These are phyloP conservation scores for Colletotrichum orchidophilum DNA, from an alignment of 2,329 filamentous ascomycete species.

Conservation along the genomic window DNA sequence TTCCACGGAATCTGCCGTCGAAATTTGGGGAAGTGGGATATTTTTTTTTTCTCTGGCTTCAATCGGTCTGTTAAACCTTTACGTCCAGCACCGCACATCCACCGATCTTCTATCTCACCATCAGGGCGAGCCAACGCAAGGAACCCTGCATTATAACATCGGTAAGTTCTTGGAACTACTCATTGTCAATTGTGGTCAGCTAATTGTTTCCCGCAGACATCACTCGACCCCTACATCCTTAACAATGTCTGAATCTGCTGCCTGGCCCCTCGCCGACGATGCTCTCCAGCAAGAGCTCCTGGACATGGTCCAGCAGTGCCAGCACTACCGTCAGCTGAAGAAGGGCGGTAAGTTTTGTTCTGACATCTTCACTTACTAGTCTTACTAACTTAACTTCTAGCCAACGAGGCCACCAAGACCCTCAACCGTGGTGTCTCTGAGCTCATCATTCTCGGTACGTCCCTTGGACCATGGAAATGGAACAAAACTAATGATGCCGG, in stretches of 20 bases:
- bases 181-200: background rate
- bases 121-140: slow-evolving; percentile 70
- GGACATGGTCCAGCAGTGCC: slow-evolving; percentile 79
- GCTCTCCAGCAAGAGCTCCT: slow-evolving; percentile 83
- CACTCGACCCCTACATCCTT: slow-evolving; percentile 6
- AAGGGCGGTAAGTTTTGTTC: slow-evolving; percentile 75
- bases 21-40: slow-evolving; percentile 30
- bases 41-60: slow-evolving; percentile 33
- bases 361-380: background rate
- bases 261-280: slow-evolving; percentile 78
- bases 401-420: slow-evolving; percentile 74
- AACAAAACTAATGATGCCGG: background rate
- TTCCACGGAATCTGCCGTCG: slow-evolving; percentile 19
- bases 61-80: slow-evolving; percentile 11
- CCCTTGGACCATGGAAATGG: background rate
- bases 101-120: slow-evolving; percentile 9
- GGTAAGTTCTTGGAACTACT: background rate
- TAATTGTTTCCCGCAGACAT: slow-evolving; percentile 14
- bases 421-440: slow-evolving; percentile 92
- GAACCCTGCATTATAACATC: slow-evolving; percentile 57
- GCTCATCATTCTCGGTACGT: slow-evolving; percentile 74
- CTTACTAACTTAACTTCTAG: background rate
- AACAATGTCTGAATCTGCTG: slow-evolving; percentile 41
- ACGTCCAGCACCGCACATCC: slow-evolving; percentile 12
- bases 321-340: slow-evolving; percentile 80